phyloP scores from a whole-genome alignment of 2,329 filamentous ascomycete species.

The Dactylellina parvicollis region DNA sequence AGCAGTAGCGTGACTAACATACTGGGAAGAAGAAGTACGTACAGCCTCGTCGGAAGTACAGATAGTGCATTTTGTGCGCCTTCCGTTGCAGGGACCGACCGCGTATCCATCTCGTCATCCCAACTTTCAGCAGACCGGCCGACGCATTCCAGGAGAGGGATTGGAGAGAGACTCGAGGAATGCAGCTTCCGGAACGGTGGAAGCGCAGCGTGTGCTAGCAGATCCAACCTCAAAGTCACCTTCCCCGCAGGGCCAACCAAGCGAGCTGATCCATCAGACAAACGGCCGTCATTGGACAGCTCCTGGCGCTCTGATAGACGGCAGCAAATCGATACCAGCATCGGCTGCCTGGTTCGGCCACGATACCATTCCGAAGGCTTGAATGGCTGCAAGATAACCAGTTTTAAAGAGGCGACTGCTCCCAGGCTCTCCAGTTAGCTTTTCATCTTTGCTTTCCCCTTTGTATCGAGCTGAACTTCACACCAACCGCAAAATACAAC shows the following conservation, averaged over 20 bases:
- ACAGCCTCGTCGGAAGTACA: neutral
- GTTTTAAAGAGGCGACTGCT: conserved; percentile 13
- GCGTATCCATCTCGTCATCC: conserved; percentile 17
- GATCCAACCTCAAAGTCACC: conserved; percentile 31
- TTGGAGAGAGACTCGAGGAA: conserved; percentile 3
- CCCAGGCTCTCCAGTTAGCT: neutral
- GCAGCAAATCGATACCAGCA: conserved; percentile 4
- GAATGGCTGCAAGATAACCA: conserved; percentile 9
- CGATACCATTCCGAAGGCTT: neutral
- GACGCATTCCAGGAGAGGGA: conserved; percentile 11
- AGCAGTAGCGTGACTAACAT: no score
- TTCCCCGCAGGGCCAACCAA: conserved; percentile 35
- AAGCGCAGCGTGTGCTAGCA: conserved; percentile 42
- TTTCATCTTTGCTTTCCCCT: neutral
- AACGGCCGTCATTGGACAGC: neutral
- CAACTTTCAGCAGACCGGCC: neutral
- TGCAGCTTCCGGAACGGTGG: conserved; percentile 46
- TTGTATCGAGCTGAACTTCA: no score
- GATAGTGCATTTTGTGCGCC: conserved; percentile 17
- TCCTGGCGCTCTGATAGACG: conserved; percentile 7
- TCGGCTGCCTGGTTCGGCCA: conserved; percentile 24
- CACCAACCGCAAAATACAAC: conserved; percentile 1
- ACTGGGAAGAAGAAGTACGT: neutral
- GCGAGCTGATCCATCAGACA: conserved; percentile 14
- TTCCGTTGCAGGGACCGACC: conserved; percentile 22